Conservation (phyloP, 2,329 filamentous ascomycete genomes). For the Trichoderma sp. region DNA sequence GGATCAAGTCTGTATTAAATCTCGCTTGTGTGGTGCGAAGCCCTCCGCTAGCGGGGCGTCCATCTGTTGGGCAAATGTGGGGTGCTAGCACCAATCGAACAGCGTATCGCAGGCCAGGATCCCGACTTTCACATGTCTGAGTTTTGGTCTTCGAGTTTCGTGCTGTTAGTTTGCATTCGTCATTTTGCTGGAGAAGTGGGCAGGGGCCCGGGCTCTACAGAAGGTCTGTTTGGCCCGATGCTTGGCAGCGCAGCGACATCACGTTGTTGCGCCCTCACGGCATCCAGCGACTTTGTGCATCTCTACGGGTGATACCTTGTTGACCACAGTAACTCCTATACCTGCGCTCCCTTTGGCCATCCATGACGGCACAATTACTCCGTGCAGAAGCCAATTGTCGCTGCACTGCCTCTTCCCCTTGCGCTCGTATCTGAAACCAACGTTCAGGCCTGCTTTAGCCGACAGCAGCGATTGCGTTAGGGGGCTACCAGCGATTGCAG, state of each 20-base stretch:
- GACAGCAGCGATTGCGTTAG: conserved; percentile 5
- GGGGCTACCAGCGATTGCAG: conserved; percentile 4
- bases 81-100: background rate
- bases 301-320: background rate
- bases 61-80: conserved; percentile 17
- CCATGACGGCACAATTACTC: background rate
- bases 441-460: conserved; percentile 8
- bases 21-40: conserved; percentile 12
- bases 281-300: background rate
- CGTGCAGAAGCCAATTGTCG: background rate
- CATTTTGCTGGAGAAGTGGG: conserved; percentile 12
- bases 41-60: background rate
- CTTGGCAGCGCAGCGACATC: background rate
- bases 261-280: background rate
- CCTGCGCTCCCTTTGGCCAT: background rate
- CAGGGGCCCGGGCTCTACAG: background rate
- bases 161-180: conserved; percentile 14
- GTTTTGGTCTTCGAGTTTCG: background rate
- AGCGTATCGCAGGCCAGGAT: background rate
- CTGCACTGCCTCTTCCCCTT: background rate
- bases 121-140: conserved; percentile 17
- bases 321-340: background rate
- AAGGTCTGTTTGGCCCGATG: background rate
- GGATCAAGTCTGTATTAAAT: background rate
- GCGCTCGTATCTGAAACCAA: background rate